phyloP scores from a whole-genome alignment of 495 filamentous ascomycete species.

The Cercophora newfieldiana region DNA sequence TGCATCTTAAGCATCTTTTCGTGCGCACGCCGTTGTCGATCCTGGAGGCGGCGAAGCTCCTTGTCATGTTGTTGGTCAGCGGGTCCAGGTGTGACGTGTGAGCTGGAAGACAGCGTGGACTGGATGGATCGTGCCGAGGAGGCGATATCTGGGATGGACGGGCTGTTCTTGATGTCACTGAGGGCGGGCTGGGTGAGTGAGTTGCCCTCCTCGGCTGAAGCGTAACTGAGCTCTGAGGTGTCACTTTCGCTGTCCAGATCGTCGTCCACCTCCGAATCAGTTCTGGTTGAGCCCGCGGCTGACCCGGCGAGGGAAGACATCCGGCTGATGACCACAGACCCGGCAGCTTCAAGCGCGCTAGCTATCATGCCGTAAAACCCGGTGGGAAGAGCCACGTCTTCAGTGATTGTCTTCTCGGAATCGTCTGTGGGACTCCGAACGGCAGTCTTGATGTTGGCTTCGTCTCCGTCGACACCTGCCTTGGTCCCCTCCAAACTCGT shows the following conservation, averaged over 20 bases:
- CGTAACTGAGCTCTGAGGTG: conserved; percentile 37
- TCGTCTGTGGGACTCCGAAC: conserved; percentile 25
- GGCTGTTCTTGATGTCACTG: conserved; percentile 28
- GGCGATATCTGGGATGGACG: conserved; percentile 25
- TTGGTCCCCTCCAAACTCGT: background rate
- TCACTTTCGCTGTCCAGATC: conserved; percentile 25
- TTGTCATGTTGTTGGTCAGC: conserved; percentile 58
- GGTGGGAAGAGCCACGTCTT: conserved; percentile 35
- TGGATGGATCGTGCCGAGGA: conserved; percentile 31
- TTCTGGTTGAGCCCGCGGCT: conserved; percentile 28
- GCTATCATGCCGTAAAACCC: conserved; percentile 54
- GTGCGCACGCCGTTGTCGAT: conserved; percentile 67
- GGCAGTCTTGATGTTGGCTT: background rate
- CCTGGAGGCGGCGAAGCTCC: conserved; percentile 72
- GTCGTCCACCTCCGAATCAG: conserved; percentile 31
- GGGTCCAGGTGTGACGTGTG: conserved; percentile 3
- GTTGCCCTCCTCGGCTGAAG: conserved; percentile 40
- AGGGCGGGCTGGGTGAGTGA: conserved; percentile 21
- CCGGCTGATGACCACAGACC: conserved; percentile 41
- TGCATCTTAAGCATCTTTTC: conserved; percentile 62
- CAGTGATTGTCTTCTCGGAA: background rate
- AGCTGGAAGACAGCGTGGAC: conserved; percentile 26
- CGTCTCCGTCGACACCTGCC: background rate
- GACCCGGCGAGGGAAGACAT: conserved; percentile 35
- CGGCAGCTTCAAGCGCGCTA: conserved; percentile 44